Conservation (phyloP, 768 basidiomycete species). For the Mycena galericulata region DNA sequence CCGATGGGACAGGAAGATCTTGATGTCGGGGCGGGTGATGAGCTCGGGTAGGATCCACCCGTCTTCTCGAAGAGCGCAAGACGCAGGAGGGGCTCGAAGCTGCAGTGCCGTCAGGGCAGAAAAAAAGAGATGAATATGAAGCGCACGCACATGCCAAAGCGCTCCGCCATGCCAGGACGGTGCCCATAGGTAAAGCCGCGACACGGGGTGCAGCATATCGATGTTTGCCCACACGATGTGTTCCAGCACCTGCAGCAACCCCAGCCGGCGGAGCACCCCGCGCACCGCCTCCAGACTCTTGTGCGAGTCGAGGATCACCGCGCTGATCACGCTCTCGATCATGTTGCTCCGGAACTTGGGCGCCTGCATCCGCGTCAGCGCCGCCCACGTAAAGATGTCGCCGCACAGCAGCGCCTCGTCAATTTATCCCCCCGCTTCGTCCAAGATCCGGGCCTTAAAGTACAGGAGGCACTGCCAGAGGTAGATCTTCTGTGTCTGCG, state of each 20-base stretch:
- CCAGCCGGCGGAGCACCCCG: constrained; percentile 61
- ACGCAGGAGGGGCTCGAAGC: constrained; percentile 87
- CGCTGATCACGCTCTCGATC: constrained; percentile 80
- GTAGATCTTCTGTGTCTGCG: constrained; percentile 58
- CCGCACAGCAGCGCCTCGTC: constrained; percentile 57
- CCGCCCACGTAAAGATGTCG: constrained; percentile 76
- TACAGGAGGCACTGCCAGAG: constrained; percentile 83
- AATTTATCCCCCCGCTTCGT: constrained; percentile 68
- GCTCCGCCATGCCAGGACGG: constrained; percentile 90
- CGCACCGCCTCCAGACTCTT: constrained; percentile 67
- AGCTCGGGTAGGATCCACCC: constrained; percentile 95
- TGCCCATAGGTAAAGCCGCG: constrained; percentile 82
- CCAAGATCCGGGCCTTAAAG: constrained; percentile 69
- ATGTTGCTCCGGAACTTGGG: constrained; percentile 87
- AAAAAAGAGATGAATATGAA: background rate
- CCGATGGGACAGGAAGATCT: constrained; percentile 97
- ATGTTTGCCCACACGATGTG: constrained; percentile 73
- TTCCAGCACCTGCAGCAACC: constrained; percentile 69
- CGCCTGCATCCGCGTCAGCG: constrained; percentile 78
- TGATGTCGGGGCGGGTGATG: constrained; percentile 95
- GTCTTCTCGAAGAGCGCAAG: constrained; percentile 97
- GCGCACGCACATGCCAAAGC: constrained; percentile 87
- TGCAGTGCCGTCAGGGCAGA: constrained; percentile 39
- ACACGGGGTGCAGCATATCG: constrained; percentile 82
- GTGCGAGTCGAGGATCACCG: constrained; percentile 76